Evolutionary conservation across 257 asterid species (phyloP).

Genomic region (Linderniella brevidens): DNA sequence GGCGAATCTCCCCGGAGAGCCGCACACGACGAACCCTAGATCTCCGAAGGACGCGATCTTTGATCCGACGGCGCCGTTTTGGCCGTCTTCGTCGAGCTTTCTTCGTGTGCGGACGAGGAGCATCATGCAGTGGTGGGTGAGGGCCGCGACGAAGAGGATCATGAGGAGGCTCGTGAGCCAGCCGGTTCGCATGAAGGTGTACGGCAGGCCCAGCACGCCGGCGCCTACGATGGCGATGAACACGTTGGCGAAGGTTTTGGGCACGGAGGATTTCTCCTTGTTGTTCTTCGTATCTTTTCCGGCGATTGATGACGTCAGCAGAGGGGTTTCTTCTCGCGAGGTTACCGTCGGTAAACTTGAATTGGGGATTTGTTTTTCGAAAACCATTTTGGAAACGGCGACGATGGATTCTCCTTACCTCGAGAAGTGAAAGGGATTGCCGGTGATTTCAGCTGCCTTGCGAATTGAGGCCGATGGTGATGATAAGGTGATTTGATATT

Average conservation of each 20-base stretch:
- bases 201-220: conserved; percentile 87
- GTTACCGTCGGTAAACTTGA: no score
- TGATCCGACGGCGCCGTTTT: conserved; percentile 9
- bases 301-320: conserved; percentile 13
- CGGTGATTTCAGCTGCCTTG: no score
- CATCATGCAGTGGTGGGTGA: conserved; percentile 78
- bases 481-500: no score
- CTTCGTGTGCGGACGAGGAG: conserved; percentile 44
- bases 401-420: no score
- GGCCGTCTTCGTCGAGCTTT: conserved; percentile 28
- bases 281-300: conserved; percentile 8
- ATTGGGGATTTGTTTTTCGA: no score
- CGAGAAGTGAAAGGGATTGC: no score
- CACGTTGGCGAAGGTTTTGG: conserved; percentile 73
- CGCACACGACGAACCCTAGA: conserved; percentile 65
- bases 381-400: no score
- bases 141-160: conserved; percentile 42
- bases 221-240: conserved; percentile 80
- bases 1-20: conserved; percentile 45
- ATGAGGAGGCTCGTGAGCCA: conserved; percentile 45
- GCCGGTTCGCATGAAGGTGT: conserved; percentile 81
- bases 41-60: conserved; percentile 71
- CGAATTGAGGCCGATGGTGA: no score
- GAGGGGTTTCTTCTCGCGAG: conserved; percentile 57
- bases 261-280: conserved; percentile 39